phyloP scores from a whole-genome alignment of 2,329 filamentous ascomycete species.

The Zopfia rhizophila region DNA sequence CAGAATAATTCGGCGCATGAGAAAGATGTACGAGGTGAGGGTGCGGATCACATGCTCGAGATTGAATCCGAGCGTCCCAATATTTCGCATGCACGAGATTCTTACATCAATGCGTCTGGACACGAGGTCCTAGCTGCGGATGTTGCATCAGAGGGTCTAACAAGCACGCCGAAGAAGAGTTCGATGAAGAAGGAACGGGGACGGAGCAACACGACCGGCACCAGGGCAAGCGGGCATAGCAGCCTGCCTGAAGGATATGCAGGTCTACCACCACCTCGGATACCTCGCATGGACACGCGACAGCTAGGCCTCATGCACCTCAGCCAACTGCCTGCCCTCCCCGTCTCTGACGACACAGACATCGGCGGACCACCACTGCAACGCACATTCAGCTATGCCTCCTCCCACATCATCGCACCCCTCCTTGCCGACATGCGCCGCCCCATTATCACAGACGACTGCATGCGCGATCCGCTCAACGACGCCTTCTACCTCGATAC shows the following conservation, averaged over 20 bases:
- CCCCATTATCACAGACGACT: constrained; percentile 84
- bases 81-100: constrained; percentile 74
- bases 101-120: constrained; percentile 70
- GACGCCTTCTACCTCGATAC: constrained; percentile 85
- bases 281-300: constrained; percentile 71
- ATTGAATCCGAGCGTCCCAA: constrained; percentile 64
- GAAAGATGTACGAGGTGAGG: constrained; percentile 81
- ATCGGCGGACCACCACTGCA: constrained; percentile 78
- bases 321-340: constrained; percentile 76
- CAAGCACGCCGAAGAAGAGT: constrained; percentile 57
- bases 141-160: constrained; percentile 69
- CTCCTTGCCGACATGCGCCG: constrained; percentile 73
- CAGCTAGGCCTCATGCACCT: constrained; percentile 74
- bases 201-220: constrained; percentile 45
- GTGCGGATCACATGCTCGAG: constrained; percentile 76
- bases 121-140: constrained; percentile 77
- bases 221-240: constrained; percentile 41
- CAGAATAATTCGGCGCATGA: constrained; percentile 71
- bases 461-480: constrained; percentile 90
- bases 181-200: constrained; percentile 48
- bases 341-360: constrained; percentile 79
- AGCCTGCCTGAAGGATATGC: constrained; percentile 54
- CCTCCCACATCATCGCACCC: constrained; percentile 59
- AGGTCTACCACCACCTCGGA: constrained; percentile 67
- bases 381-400: constrained; percentile 62